Evolutionary conservation across 139 green algal species (phyloP), one percentile per base, ranked within the genome.

Genomic region (Mychonastes homosphaera): DNA sequence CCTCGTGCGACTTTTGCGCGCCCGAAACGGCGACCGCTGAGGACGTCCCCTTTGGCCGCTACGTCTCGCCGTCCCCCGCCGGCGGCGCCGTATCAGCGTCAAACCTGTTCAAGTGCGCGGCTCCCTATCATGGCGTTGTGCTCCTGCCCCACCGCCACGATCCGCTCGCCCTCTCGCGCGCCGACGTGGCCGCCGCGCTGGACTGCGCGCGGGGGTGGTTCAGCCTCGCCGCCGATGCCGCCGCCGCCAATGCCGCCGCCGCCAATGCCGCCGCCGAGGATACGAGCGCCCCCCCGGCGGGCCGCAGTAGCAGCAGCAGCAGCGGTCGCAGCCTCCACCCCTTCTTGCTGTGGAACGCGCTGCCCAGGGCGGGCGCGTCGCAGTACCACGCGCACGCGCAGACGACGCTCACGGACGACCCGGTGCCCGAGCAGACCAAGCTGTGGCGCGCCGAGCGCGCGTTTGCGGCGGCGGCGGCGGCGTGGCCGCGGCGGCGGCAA

Each of bases 121-220:
- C 75, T 47, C 85, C 85, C 13, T 78, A 48, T 3, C 85, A 94
- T 54, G 84, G 84, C 10, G 40, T 94, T 10, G 65, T 89, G 27
- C 54, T 90, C n/a, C n/a, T n/a, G 7, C 81, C 90, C 64, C 83
- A 89, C 73, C 80, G 87, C 41, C 86, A 94, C 48, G 64, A 94
- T 51, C 86, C 86, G 0, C 71, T 95, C 21, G 16, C 51, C 3
- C 93, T 91, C 52, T 70, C 15, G 15, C 35, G 57, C 3, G 34
- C 67, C 34, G 67, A 78, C 62, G 53, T 92, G 19, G 19, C 35
- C 9, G 79, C 87, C 53, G 57, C 89, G 34, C 43, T 92, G 13
- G 21, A 16, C 2, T 78, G 77, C 0, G 69, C 76, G 0, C 41
- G 49, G 9, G 23, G 39, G 7, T 92, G 84, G 84, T 83, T 90